A percentile compares a stretch with the other conserved stretches of the same genome.
phyloP scores from a whole-genome alignment of 371 early-diverging fungal genomes.

The Lichtheimia corymbifera region DNA sequence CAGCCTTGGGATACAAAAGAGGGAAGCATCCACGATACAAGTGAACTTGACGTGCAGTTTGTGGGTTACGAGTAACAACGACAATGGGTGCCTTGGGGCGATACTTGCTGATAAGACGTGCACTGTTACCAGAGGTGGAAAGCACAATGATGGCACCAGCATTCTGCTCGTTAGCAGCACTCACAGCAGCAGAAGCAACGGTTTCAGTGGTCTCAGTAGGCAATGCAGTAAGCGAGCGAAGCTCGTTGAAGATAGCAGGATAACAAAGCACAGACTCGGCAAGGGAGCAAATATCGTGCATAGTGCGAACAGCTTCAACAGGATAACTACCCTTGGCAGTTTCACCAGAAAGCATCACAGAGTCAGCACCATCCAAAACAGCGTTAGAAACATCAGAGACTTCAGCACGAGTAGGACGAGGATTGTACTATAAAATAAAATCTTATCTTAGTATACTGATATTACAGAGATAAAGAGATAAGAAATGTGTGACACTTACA shows the following conservation, averaged over 20 bases:
- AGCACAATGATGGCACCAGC: slow-evolving; percentile 89
- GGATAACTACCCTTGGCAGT: slow-evolving; percentile 94
- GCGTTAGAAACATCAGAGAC: slow-evolving; percentile 99
- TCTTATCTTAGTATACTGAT: neutral
- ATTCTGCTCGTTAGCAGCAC: slow-evolving; percentile 82
- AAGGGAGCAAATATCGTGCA: slow-evolving; percentile 74
- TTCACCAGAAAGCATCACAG: slow-evolving; percentile 99
- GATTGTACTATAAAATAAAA: slow-evolving; percentile 64
- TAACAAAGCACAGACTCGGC: slow-evolving; percentile 82
- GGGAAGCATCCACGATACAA: slow-evolving; percentile 92
- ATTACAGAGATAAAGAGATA: no score
- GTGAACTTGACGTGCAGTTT: slow-evolving; percentile 89
- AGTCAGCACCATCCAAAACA: slow-evolving; percentile 95
- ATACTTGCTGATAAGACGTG: slow-evolving; percentile 93
- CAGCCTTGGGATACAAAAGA: slow-evolving; percentile 70
- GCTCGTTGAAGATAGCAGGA: slow-evolving; percentile 78
- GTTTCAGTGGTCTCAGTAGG: slow-evolving; percentile 90
- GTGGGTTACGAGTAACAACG: slow-evolving; percentile 83
- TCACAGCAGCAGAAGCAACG: slow-evolving; percentile 93
- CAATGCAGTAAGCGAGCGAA: slow-evolving; percentile 72
- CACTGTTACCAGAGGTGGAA: slow-evolving; percentile 79
- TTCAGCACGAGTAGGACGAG: slow-evolving; percentile 98
- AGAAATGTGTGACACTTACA: slow-evolving; percentile 1
- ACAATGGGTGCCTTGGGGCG: slow-evolving; percentile 92
- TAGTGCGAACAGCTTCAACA: slow-evolving; percentile 73